These are phyloP conservation scores for Globisporangium rhizosaccharum DNA, from an alignment of 352 stramenopile species.

Conservation along the genomic window DNA sequence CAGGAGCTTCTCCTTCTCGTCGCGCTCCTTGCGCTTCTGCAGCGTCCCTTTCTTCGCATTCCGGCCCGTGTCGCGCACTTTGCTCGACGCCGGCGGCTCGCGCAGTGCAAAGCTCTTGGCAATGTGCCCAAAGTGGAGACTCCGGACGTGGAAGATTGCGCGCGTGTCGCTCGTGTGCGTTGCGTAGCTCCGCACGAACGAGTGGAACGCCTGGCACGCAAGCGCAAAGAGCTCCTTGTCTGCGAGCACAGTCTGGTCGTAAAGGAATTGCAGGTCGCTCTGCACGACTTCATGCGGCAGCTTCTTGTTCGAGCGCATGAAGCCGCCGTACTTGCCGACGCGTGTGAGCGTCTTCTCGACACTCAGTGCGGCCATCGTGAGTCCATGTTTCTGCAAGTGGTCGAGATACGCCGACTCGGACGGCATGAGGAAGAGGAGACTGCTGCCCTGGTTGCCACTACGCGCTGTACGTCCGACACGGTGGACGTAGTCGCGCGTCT, in stretches of 20 bases:
- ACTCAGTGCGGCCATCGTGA: slow-evolving; percentile 80
- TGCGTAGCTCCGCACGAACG: slow-evolving; percentile 91
- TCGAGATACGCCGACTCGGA: slow-evolving; percentile 94
- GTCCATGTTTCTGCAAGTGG: slow-evolving; percentile 83
- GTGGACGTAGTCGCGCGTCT: slow-evolving; percentile 99
- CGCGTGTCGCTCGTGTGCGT: slow-evolving; percentile 88
- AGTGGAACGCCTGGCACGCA: slow-evolving; percentile 88
- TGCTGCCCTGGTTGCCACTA: slow-evolving; percentile 95
- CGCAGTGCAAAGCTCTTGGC: slow-evolving; percentile 91
- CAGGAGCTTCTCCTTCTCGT: slow-evolving; percentile 61
- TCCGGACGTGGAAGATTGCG: slow-evolving; percentile 90
- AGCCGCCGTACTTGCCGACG: slow-evolving; percentile 52
- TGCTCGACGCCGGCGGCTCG: slow-evolving; percentile 73
- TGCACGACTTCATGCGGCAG: slow-evolving; percentile 76
- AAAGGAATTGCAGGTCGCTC: slow-evolving; percentile 79
- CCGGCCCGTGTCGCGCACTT: slow-evolving; percentile 67
- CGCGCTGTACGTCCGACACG: slow-evolving; percentile 98
- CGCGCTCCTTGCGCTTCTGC: slow-evolving; percentile 75
- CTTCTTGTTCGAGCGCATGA: slow-evolving; percentile 68
- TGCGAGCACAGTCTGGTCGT: slow-evolving; percentile 74
- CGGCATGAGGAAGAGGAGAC: slow-evolving; percentile 96
- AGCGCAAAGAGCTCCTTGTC: slow-evolving; percentile 82
- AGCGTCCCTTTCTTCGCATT: slow-evolving; percentile 78
- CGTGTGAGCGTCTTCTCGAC: slow-evolving; percentile 80
- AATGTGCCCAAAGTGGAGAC: slow-evolving; percentile 92